Percentiles rank a stretch among this genome's conserved stretches.
phyloP scores from a whole-genome alignment of 2,329 filamentous ascomycete genomes.

The Graphilbum ipis-grandicollis region DNA sequence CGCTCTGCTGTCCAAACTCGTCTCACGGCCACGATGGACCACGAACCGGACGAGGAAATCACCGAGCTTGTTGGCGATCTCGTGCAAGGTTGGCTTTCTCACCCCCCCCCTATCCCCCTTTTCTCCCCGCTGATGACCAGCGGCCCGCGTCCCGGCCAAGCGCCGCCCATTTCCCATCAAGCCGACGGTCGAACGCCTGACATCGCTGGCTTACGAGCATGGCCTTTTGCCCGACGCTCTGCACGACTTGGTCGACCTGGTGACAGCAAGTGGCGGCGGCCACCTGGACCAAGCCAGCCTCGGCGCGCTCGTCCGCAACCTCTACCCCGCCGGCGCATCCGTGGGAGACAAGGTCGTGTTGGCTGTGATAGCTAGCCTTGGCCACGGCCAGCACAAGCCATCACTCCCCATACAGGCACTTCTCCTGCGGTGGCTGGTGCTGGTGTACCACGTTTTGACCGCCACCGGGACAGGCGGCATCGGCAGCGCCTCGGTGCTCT shows the following conservation, averaged over 20 bases:
- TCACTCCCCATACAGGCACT: constrained; percentile 51
- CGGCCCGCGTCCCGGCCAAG: constrained; percentile 45
- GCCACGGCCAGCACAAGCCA: constrained; percentile 61
- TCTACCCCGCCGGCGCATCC: constrained; percentile 50
- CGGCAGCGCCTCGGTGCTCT: constrained; percentile 28
- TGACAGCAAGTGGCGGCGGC: constrained; percentile 26
- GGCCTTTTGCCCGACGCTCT: constrained; percentile 48
- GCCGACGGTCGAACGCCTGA: constrained; percentile 43
- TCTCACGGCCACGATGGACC: too few species aligned
- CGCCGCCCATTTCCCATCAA: constrained; percentile 46
- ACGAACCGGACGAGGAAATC: constrained; percentile 6
- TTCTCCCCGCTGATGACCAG: constrained; percentile 16
- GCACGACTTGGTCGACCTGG: constrained; percentile 44
- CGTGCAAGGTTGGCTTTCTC: constrained; percentile 4
- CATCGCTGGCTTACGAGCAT: constrained; percentile 45
- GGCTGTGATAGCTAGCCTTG: constrained; percentile 54
- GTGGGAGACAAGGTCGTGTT: constrained; percentile 45
- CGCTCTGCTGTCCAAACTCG: neutral
- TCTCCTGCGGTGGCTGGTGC: constrained; percentile 62
- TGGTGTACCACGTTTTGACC: constrained; percentile 50
- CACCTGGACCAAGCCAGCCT: constrained; percentile 62
- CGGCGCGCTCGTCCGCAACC: constrained; percentile 49
- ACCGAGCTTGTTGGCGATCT: constrained; percentile 8
- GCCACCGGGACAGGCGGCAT: constrained; percentile 12
- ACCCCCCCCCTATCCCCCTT: neutral